A percentile compares a stretch with the other conserved stretches of the same genome.
These are phyloP conservation scores for Claviceps monticola DNA, from an alignment of 2,329 filamentous ascomycete species.

Conservation along the genomic window DNA sequence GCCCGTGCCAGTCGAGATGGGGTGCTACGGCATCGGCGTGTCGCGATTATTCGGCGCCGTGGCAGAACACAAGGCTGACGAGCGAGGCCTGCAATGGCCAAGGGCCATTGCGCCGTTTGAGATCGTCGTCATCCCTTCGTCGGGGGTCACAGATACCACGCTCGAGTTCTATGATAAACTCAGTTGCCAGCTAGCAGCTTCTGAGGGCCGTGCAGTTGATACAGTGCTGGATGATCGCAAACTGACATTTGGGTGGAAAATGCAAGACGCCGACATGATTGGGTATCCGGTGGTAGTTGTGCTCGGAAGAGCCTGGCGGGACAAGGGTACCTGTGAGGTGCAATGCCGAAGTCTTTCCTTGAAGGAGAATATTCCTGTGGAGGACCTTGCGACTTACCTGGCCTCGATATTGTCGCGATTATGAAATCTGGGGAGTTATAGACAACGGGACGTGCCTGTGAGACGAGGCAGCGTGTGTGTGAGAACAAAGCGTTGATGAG, in stretches of 20 bases:
- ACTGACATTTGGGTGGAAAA: constrained; percentile 64
- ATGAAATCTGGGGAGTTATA: constrained; percentile 16
- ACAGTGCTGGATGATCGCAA: constrained; percentile 60
- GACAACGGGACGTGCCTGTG: background rate
- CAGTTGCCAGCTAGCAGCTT: constrained; percentile 7
- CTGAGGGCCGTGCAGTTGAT: constrained; percentile 33
- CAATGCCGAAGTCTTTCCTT: constrained; percentile 59
- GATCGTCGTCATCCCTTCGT: constrained; percentile 47
- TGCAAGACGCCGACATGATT: constrained; percentile 77
- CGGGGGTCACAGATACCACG: constrained; percentile 32
- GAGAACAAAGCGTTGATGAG: background rate
- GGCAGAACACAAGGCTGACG: constrained; percentile 60
- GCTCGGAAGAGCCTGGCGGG: constrained; percentile 56
- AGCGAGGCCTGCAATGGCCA: constrained; percentile 76
- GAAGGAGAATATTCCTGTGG: constrained; percentile 42
- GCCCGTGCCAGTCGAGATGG: constrained; percentile 65
- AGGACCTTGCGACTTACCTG: constrained; percentile 29
- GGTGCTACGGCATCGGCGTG: constrained; percentile 89
- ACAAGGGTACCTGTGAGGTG: constrained; percentile 51
- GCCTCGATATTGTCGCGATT: constrained; percentile 32
- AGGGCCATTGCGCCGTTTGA: constrained; percentile 75
- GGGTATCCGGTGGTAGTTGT: constrained; percentile 79
- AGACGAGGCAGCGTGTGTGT: too few relatives aligned
- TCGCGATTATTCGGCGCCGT: constrained; percentile 81
- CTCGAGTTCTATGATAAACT: constrained; percentile 51